A percentile compares a stretch with the other conserved stretches of the same genome.
These are phyloP conservation scores for Penicillium pancosmium DNA, from an alignment of 495 filamentous ascomycete species.

Conservation along the genomic window DNA sequence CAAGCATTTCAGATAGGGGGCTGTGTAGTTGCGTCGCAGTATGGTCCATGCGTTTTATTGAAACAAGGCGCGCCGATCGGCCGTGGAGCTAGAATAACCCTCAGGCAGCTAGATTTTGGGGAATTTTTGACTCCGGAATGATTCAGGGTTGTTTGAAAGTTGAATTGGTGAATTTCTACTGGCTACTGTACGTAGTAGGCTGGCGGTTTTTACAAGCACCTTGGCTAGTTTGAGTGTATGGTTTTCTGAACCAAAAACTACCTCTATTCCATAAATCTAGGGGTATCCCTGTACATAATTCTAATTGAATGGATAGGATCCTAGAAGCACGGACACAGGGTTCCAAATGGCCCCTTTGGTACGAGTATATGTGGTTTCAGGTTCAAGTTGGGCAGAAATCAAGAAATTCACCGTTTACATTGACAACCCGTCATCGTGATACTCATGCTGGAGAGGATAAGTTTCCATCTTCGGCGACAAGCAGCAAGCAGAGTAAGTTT, in stretches of 20 bases:
- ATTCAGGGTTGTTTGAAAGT: no score
- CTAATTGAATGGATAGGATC: not conserved
- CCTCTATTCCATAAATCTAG: no score
- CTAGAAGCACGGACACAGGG: not conserved
- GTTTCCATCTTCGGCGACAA: not conserved
- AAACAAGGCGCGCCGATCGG: constrained; percentile 7
- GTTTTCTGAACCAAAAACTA: no score
- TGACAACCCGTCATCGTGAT: not conserved
- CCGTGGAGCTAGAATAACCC: not conserved
- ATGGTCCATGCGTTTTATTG: constrained; percentile 20
- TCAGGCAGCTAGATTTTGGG: not conserved
- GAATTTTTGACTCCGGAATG: not conserved
- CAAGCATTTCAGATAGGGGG: constrained; percentile 5
- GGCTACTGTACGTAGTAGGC: no score
- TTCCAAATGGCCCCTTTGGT: not conserved
- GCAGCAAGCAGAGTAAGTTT: not conserved
- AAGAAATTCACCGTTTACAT: not conserved
- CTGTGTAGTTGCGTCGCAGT: constrained; percentile 6
- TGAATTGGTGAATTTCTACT: no score
- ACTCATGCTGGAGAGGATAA: not conserved
- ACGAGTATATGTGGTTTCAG: not conserved
- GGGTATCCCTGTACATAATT: not conserved
- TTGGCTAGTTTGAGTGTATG: no score
- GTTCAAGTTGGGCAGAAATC: not conserved
- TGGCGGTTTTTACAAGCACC: no score